Percentiles rank a stretch among this genome's conserved stretches.
Conservation (phyloP, 2,329 filamentous ascomycete species). For the Aspergillus ustus region DNA sequence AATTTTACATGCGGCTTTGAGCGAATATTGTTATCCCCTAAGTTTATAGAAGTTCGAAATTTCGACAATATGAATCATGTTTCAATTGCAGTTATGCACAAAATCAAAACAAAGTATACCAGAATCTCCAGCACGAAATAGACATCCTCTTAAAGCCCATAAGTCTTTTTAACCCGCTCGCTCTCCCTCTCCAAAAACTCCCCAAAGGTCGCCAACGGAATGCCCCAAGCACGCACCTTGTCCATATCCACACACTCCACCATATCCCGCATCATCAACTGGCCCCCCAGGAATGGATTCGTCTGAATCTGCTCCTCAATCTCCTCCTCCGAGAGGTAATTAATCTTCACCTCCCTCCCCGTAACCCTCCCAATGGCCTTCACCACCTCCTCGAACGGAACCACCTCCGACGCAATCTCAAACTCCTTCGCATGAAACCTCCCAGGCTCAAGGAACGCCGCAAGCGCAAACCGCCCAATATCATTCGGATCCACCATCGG, state of each 20-base stretch:
- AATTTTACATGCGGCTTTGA: no score
- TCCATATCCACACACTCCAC: constrained; percentile 41
- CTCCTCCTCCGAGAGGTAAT: constrained; percentile 50
- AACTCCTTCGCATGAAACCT: constrained; percentile 50
- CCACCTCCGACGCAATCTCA: constrained; percentile 47
- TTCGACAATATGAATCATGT: no score
- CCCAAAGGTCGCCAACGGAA: constrained; percentile 51
- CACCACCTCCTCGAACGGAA: constrained; percentile 44
- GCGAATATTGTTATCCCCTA: no score
- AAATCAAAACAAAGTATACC: background rate
- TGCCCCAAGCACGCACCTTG: constrained; percentile 39
- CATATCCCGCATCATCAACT: constrained; percentile 44
- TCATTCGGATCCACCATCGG: constrained; percentile 54
- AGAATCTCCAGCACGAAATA: background rate
- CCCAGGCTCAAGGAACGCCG: constrained; percentile 49
- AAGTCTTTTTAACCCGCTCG: constrained; percentile 23
- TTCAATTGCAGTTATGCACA: background rate
- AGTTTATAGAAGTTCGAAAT: no score
- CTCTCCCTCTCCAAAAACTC: constrained; percentile 51
- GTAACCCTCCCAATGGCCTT: constrained; percentile 39
- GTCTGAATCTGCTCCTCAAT: constrained; percentile 36
- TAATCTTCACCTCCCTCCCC: constrained; percentile 41
- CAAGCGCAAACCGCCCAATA: constrained; percentile 52
- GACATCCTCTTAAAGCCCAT: background rate
- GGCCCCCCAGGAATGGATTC: constrained; percentile 47